These are phyloP conservation scores for Eucalyptus sideroxylon DNA, from an alignment of 345 rosid species.

Conservation along the genomic window DNA sequence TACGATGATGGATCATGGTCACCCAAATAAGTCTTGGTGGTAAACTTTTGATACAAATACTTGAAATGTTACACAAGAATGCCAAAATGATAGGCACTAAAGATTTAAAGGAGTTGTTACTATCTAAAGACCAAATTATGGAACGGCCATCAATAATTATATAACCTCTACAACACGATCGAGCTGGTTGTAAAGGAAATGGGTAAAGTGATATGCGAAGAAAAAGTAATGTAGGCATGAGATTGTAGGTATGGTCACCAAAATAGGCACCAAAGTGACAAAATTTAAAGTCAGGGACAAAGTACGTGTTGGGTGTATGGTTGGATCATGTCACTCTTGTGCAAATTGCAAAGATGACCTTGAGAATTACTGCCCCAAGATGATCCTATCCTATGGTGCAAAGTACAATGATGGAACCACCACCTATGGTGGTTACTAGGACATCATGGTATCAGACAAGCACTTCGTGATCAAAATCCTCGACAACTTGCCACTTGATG, in stretches of 20 bases:
- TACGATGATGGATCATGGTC: too few relatives aligned
- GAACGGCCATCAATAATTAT: too few relatives aligned
- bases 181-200: too few relatives aligned
- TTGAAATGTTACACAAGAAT: too few relatives aligned
- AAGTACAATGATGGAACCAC: conserved; percentile 9
- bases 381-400: background rate
- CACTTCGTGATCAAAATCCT: conserved; percentile 40
- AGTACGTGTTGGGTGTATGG: conserved; percentile 26
- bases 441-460: conserved; percentile 35
- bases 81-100: too few relatives aligned
- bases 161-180: too few relatives aligned
- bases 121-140: too few relatives aligned
- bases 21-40: rapidly evolving
- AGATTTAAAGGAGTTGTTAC: too few relatives aligned
- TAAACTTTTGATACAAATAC: too few relatives aligned
- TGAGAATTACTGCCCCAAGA: background rate
- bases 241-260: conserved; percentile 17
- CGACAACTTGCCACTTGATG: conserved; percentile 33
- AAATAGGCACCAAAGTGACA: conserved; percentile 20
- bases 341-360: background rate
- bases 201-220: too few relatives aligned
- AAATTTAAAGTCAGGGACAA: conserved; percentile 23
- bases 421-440: conserved; percentile 24
- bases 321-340: conserved; percentile 12
- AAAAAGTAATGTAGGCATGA: conserved; percentile 11